Conservation (phyloP, 1,139 yeast species). For the Saccharomycopsis hybrid region DNA sequence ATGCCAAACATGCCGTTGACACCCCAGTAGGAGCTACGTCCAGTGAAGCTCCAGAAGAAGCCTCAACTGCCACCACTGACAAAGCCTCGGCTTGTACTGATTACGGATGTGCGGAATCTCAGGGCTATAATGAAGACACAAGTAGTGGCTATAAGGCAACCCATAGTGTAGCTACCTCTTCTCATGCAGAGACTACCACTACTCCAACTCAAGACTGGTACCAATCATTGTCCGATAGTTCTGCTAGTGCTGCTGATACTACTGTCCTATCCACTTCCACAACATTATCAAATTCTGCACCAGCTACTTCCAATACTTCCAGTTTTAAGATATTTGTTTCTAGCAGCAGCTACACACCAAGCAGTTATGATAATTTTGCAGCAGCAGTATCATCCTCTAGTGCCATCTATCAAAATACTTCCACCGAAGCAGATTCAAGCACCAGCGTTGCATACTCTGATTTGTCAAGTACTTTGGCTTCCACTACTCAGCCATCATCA, state of each 20-base stretch:
- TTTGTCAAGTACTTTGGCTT: too few species aligned
- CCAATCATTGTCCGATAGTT: not conserved
- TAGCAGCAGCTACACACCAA: too few species aligned
- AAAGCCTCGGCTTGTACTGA: constrained; percentile 8
- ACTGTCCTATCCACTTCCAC: too few species aligned
- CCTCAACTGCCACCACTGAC: constrained; percentile 7
- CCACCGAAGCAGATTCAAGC: too few species aligned
- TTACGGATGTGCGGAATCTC: constrained; percentile 10
- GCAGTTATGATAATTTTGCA: not conserved
- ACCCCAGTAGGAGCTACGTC: constrained; percentile 14
- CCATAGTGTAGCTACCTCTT: not conserved
- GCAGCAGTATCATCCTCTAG: not conserved
- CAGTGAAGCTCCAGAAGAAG: constrained; percentile 4
- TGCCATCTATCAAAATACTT: too few species aligned
- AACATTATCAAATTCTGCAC: not conserved
- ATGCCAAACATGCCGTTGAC: constrained; percentile 17
- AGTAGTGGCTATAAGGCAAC: constrained; percentile 2
- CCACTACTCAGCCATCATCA: too few species aligned
- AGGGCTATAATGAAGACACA: constrained; percentile 5
- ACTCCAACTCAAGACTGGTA: constrained; percentile 3
- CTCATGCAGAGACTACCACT: not conserved
- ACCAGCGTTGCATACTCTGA: too few species aligned
- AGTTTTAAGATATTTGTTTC: too few species aligned
- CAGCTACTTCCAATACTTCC: not conserved
- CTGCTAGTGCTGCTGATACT: not conserved